Evolutionary conservation across 306 rosid species (phyloP), one percentile per base, ranked within the genome.

Genomic region (Dryas alaskensis): DNA sequence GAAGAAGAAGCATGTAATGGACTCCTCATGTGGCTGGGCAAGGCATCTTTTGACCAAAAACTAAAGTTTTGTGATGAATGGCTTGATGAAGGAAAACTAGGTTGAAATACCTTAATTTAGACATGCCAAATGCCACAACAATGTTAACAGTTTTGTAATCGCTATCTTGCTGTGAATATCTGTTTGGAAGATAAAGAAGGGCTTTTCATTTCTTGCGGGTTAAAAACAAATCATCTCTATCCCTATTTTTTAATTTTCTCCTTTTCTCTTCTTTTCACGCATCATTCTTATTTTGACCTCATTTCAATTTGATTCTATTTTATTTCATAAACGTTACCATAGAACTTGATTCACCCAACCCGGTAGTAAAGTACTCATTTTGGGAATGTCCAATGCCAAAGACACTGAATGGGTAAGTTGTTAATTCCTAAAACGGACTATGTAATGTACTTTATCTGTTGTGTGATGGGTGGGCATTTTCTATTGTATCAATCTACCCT

Each of bases 41-140:
- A 60, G 83, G 72, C 67, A 73, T 79, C 85, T 80, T 63, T 58
- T 44, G 76, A 78, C 58, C 70, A 67, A 60, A 70, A 60, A 72
- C 85, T 4, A 63, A 81, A 80, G 69, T 80, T 70, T 60, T 76
- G 78, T 55, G 17, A 37, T 53, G 76, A 60, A 22, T 62, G 69
- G 68, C 45, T 68, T 70, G 44, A 75, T 70, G 75, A 67, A 46
- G 42, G 45, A 70, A 69, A 31, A 55, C 42, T 55, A 22, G 77
- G 73, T 61, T 72, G 55, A 67, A 54, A 62, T 80, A 62, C 42
- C 73, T 37, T 54, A 67, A 40, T 51, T 65, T 46, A 72, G 67
- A 58, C 39, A 51, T 59, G 72, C 70, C 50, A 54, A 67, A 39
- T 60, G 60, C n/a, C 60, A 7, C 70, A 67, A 44, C 50, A 52